Evolutionary conservation across 768 basidiomycete genomes (phyloP).

Genomic region (Boletus rubroflammeus): DNA sequence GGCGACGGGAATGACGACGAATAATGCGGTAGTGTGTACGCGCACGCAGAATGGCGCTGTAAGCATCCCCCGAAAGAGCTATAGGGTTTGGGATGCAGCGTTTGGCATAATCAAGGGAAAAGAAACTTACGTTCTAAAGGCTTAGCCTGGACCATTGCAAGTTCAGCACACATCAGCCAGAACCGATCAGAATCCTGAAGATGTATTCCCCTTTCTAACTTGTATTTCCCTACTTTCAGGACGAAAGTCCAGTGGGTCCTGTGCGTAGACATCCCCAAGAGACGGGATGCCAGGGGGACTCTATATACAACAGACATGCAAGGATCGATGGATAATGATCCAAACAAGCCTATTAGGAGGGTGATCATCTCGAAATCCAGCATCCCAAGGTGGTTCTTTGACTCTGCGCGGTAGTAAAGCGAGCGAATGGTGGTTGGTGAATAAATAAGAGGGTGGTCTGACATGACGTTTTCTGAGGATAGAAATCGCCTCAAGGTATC

Average conservation of each 20-base stretch:
- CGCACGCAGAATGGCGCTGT: slow-evolving; percentile 30
- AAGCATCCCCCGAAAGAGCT: slow-evolving; percentile 13
- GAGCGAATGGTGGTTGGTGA: slow-evolving; percentile 36
- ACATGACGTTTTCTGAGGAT: slow-evolving; percentile 11
- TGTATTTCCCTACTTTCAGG: slow-evolving; percentile 43
- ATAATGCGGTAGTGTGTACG: slow-evolving; percentile 41
- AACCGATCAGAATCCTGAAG: slow-evolving; percentile 49
- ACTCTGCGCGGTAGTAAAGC: slow-evolving; percentile 38
- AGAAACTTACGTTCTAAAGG: slow-evolving; percentile 13
- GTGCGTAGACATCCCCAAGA: slow-evolving; percentile 16
- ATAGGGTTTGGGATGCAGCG: slow-evolving; percentile 4
- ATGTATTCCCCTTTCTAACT: slow-evolving; percentile 32
- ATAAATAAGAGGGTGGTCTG: slow-evolving; percentile 7
- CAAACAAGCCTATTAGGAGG: slow-evolving; percentile 46
- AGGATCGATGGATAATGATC: slow-evolving; percentile 42
- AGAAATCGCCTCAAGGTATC: slow-evolving; percentile 13
- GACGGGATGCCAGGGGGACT: slow-evolving; percentile 28
- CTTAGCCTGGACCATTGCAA: slow-evolving; percentile 29
- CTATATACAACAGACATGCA: slow-evolving; percentile 25
- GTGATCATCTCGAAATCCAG: slow-evolving; percentile 38
- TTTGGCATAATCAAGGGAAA: neutral
- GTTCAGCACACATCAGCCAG: slow-evolving; percentile 55
- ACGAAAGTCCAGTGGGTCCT: slow-evolving; percentile 50
- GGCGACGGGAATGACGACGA: slow-evolving; percentile 33
- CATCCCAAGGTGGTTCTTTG: slow-evolving; percentile 30